Evolutionary conservation across 176 grass and related monocot genomes (phyloP).

Genomic region (Otatea glauca): DNA sequence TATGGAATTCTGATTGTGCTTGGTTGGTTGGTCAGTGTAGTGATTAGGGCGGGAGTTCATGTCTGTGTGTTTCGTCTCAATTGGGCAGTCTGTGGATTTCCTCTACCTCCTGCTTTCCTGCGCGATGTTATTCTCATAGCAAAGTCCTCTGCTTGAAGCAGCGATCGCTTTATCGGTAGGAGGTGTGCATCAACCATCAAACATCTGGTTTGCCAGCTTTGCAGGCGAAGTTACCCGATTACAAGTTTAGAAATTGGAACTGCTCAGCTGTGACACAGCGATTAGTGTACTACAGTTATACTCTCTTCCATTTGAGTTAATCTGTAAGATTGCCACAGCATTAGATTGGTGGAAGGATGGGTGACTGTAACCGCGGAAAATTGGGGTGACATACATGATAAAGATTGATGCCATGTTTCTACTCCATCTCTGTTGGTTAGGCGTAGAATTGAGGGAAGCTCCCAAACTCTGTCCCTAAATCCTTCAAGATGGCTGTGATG

Average conservation of each 20-base stretch:
- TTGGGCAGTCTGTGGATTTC: not conserved
- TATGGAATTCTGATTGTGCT: not conserved
- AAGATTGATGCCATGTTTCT: constrained; percentile 12
- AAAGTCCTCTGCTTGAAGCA: constrained; percentile 30
- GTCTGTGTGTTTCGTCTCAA: not conserved
- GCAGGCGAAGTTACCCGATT: not conserved
- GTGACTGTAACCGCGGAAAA: not conserved
- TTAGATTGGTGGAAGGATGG: not conserved
- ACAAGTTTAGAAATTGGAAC: not conserved
- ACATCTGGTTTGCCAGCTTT: not conserved
- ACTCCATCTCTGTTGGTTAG: not conserved
- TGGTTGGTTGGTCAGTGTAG: not conserved
- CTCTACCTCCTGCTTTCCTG: not conserved
- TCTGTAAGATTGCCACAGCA: not conserved
- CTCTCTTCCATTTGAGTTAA: not conserved
- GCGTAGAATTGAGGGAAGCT: constrained; percentile 24
- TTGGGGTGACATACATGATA: not conserved
- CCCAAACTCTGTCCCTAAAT: not conserved
- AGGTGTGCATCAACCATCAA: not conserved
- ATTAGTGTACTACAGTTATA: not conserved
- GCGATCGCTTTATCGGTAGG: not conserved
- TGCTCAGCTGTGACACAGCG: not conserved
- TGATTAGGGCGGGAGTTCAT: not conserved
- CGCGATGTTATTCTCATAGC: not conserved
- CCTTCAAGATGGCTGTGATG: constrained; percentile 38